Conservation (phyloP, 805 yeast genomes). For the Lipomyces spencermartinsiae region DNA sequence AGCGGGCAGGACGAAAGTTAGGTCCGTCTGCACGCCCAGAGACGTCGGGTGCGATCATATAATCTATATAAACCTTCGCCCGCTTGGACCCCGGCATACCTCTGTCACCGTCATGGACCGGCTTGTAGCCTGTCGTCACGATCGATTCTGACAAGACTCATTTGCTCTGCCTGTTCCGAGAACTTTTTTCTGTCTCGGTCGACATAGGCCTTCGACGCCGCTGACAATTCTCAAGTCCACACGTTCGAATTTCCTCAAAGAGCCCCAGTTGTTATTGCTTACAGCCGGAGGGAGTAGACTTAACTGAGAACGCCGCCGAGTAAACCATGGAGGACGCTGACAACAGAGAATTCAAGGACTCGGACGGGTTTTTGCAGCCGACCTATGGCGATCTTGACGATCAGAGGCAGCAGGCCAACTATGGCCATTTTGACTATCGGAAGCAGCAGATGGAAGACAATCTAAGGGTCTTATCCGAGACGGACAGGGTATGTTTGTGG, state of each 20-base stretch:
- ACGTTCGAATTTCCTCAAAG: too few relatives aligned
- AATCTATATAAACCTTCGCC: too few relatives aligned
- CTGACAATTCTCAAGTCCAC: not conserved
- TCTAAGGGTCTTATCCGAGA: not conserved
- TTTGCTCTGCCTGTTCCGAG: too few relatives aligned
- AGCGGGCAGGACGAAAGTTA: too few relatives aligned
- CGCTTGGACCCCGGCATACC: too few relatives aligned
- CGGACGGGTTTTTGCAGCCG: not conserved
- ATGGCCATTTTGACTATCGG: not conserved
- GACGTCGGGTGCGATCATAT: too few relatives aligned
- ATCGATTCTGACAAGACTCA: too few relatives aligned
- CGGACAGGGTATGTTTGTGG: not conserved
- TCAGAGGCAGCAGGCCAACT: not conserved
- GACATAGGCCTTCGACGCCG: not conserved
- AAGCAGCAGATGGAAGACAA: not conserved
- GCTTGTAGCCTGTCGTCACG: too few relatives aligned
- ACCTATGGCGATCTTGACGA: not conserved
- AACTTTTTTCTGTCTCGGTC: not conserved
- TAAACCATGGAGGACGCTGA: not conserved
- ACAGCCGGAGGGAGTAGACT: not conserved
- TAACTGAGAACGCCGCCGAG: too few relatives aligned
- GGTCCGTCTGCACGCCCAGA: too few relatives aligned
- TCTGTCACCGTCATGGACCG: too few relatives aligned
- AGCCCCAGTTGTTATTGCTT: too few relatives aligned
- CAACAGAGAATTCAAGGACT: not conserved